Evolutionary conservation across 495 filamentous ascomycete species (phyloP), one percentile per base, ranked within the genome.

Genomic region (Corynascus novoguineensis): DNA sequence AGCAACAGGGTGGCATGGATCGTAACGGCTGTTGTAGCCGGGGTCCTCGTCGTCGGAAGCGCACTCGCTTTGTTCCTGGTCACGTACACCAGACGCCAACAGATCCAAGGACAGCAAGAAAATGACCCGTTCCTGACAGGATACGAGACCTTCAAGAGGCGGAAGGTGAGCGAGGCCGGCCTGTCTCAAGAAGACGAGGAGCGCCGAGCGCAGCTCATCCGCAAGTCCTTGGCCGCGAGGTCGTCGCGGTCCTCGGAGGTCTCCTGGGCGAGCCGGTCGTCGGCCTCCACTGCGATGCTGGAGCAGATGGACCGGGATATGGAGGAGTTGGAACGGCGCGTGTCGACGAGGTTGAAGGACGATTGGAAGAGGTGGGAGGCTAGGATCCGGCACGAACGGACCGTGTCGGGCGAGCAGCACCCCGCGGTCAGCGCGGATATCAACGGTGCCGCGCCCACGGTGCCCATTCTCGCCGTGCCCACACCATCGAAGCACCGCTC

Each of bases 141-240:
- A 1, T 41, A 53, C 7, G 64, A 65, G n/a, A 54, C 66, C 12
- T 47, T 50, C 32, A 63, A 49, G 53, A 28, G 55, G 45, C 50
- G 58, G 31, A 73, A 65, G 48, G 51, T 68, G 60, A 72, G 59
- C 55, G 35, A 53, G 11, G 29, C 46, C 10, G 63, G 73, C 8
- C 60, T 57, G 37, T 42, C 48, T 7, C 61, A 62, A 19, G 64
- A 71, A 40, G 68, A 76, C 41, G 75, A 78, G 35, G 52, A 61
- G 19, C 70, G 75, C 54, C 60, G 76, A 17, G 63, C 58, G 10
- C 62, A 55, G 45, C 77, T 79, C 64, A 79, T 79, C 51, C 68
- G 73, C 25, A 79, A 79, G 58, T 79, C 76, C 0, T 61, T 78
- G 1, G 73, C 73, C 19, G 72, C 59, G 15, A 69, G 76, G 24